Base-by-base conservation (phyloP, 1,139 yeast genomes). In the Taphrina confusa region DNA sequence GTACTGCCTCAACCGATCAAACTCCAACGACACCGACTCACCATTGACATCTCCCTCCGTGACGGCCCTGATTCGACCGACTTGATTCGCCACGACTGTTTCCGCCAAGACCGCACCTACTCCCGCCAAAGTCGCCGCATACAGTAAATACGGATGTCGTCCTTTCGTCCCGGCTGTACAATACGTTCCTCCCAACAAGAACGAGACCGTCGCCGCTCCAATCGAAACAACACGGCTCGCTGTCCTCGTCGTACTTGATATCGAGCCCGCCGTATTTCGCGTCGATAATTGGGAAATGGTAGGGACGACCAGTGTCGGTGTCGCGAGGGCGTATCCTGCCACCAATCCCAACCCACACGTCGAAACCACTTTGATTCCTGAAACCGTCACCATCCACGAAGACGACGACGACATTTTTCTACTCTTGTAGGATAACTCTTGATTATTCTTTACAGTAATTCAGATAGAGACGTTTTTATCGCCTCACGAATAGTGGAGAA, bases 111-210 rank as follows among this genome's bases (percentile, higher is more conserved):
- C 20, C 4, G 45, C 42, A 8, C 36, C 25, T 16, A 18, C 16
- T 4, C 18, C 12, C 12, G 50, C 20, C 20, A 20, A 3, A 36
- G 22, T n/a, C 9, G 36, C 16, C 5, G 28, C 50, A 28, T 54
- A 54, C 2, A 33, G 3, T 2, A 54, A 22, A 34, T 54, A 54
- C 28, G 58, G 58, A 20, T 54, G 58, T 23, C 58, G 51, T 16
- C 36, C 58, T 14, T 2, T 5, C 11, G n/a, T 25, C 27, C 16
- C 25, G 5, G 45, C 14, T 11, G 16, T 11, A 12, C 14, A 14
- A 20, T 37, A 50, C 25, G 20, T 2, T 11, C 31, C 22, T 14
- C 42, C 52, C 39, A 47, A 18, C 42, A 34, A 6, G 25, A 9
- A 14, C 1, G 52, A 9, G 16, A 16, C 28, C 4, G 20, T 16